Percentiles rank a stretch among this genome's conserved stretches.
phyloP scores from a whole-genome alignment of 2,329 filamentous ascomycete genomes.

The Penicillium sp. region DNA sequence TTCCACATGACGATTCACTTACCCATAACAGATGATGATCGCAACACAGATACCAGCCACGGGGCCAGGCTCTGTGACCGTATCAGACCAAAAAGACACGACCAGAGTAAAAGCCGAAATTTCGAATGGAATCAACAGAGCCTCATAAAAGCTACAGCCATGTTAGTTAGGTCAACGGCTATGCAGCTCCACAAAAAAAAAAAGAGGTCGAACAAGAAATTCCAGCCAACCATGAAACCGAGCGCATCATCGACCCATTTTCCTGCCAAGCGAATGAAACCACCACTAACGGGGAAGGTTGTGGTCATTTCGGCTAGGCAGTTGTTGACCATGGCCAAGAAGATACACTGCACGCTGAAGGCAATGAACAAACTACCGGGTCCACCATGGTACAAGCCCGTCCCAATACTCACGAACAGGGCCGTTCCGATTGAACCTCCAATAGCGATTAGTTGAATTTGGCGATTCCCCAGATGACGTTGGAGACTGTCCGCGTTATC shows the following conservation, averaged over 20 bases:
- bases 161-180: not conserved
- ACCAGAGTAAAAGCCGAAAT: constrained; percentile 45
- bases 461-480: constrained; percentile 24
- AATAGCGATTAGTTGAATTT: constrained; percentile 38
- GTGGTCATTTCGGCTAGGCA: constrained; percentile 49
- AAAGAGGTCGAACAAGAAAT: constrained; percentile 41
- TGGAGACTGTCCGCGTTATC: constrained; percentile 25
- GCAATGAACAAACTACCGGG: constrained; percentile 41
- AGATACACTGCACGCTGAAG: constrained; percentile 31
- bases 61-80: constrained; percentile 31
- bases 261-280: constrained; percentile 43
- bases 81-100: constrained; percentile 42
- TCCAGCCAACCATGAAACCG: constrained; percentile 49
- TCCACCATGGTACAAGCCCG: constrained; percentile 39
- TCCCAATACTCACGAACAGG: constrained; percentile 42
- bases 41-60: constrained; percentile 36
- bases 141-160: constrained; percentile 38
- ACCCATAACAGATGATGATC: constrained; percentile 30
- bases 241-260: constrained; percentile 50
- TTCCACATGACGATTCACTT: not conserved
- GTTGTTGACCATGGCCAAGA: constrained; percentile 41
- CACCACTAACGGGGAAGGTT: constrained; percentile 44
- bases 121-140: constrained; percentile 42
- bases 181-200: not conserved
- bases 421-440: constrained; percentile 43